phyloP scores from a whole-genome alignment of 805 yeast species.

The Suhomyces xylopsoci region DNA sequence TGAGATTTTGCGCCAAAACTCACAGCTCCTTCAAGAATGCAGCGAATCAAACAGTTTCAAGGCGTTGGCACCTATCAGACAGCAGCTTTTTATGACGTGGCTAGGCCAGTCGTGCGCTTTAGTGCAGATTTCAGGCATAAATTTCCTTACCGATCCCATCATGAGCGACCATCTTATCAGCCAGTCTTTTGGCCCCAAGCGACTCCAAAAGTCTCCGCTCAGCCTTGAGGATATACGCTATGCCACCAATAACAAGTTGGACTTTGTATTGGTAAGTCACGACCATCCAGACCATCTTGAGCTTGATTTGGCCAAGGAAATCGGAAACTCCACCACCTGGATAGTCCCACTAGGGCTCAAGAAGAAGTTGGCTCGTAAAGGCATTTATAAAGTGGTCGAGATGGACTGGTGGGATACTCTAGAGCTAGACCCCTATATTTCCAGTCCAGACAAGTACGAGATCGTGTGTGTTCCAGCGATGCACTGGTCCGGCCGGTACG shows the following conservation, averaged over 20 bases:
- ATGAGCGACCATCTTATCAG: conserved; percentile 64
- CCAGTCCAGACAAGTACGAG: conserved; percentile 55
- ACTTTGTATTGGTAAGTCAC: conserved; percentile 79
- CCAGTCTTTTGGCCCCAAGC: conserved; percentile 70
- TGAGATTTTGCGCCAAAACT: conserved; percentile 39
- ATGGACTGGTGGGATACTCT: conserved; percentile 88
- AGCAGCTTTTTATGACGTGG: conserved; percentile 77
- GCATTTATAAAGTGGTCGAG: conserved; percentile 64
- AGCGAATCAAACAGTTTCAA: conserved; percentile 16
- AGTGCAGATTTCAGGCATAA: conserved; percentile 67
- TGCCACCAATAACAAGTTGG: conserved; percentile 54
- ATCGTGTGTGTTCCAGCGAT: conserved; percentile 88
- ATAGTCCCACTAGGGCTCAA: conserved; percentile 82
- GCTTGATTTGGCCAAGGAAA: conserved; percentile 46
- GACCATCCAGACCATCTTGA: conserved; percentile 97
- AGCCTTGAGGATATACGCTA: conserved; percentile 48
- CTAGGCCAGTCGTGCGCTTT: conserved; percentile 87
- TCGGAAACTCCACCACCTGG: conserved; percentile 68
- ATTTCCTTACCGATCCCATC: conserved; percentile 82
- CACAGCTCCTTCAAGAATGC: conserved; percentile 27
- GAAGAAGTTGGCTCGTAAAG: conserved; percentile 53
- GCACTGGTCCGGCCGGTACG: conserved; percentile 93
- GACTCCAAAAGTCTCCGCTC: conserved; percentile 80
- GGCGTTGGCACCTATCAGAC: conserved; percentile 18
- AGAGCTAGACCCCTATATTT: conserved; percentile 37